These are phyloP conservation scores for Ceratocystis lukuohia DNA, from an alignment of 2,329 filamentous ascomycete species.

Conservation along the genomic window DNA sequence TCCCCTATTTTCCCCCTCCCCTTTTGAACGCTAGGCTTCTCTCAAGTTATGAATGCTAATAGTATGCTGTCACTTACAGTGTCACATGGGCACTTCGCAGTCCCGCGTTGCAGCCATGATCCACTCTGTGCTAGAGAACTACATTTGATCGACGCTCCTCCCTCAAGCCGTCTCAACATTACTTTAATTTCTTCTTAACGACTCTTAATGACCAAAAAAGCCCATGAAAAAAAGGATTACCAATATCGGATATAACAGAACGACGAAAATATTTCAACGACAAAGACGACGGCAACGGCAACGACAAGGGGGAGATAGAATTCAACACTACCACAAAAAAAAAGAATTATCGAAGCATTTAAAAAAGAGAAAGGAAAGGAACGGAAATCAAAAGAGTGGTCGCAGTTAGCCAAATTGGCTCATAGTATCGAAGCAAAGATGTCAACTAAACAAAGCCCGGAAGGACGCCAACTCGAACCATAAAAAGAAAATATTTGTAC, in stretches of 20 bases:
- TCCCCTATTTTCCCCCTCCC: background rate
- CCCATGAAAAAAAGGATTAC: background rate
- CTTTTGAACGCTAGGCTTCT: background rate
- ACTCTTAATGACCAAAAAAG: slow-evolving; percentile 1
- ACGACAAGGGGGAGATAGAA: background rate
- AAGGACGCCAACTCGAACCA: too few species aligned
- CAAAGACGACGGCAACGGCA: background rate
- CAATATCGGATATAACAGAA: slow-evolving; percentile 13
- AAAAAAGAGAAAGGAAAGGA: too few species aligned
- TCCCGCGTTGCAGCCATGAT: slow-evolving; percentile 16
- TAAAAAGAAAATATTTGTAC: too few species aligned
- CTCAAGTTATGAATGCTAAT: background rate
- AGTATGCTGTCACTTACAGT: slow-evolving; percentile 3
- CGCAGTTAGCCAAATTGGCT: too few species aligned
- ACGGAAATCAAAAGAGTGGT: too few species aligned
- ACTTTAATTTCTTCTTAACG: background rate
- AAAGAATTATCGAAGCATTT: too few species aligned
- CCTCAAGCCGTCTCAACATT: background rate
- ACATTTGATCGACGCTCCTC: slow-evolving; percentile 11
- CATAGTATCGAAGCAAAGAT: too few species aligned
- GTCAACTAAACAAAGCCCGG: too few species aligned
- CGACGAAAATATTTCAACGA: slow-evolving; percentile 6
- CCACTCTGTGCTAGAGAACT: slow-evolving; percentile 17
- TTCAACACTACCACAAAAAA: too few species aligned
- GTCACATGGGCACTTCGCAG: slow-evolving; percentile 15